phyloP scores from a whole-genome alignment of 768 basidiomycete species.

The Mycena galopus region DNA sequence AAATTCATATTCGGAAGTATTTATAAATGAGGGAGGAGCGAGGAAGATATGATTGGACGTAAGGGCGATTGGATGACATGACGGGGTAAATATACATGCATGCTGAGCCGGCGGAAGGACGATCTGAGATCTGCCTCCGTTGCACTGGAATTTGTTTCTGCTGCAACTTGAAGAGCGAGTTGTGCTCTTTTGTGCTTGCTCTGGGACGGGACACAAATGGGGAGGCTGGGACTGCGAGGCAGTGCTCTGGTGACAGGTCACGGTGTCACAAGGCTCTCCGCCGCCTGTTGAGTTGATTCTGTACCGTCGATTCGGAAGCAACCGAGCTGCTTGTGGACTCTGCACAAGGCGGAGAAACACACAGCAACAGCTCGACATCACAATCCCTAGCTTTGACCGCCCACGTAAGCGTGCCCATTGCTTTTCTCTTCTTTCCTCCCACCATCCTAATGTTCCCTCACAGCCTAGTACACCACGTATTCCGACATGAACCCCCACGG shows the following conservation, averaged over 20 bases:
- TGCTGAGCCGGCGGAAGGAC: slow-evolving; percentile 30
- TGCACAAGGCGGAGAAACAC: slow-evolving; percentile 9
- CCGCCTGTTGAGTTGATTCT: slow-evolving; percentile 19
- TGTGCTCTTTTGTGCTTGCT: background rate
- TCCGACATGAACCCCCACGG: slow-evolving; percentile 24
- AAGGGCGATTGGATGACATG: slow-evolving; percentile 37
- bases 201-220: background rate
- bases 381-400: slow-evolving; percentile 28
- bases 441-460: background rate
- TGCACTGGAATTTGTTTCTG: background rate
- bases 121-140: slow-evolving; percentile 33
- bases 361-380: slow-evolving; percentile 17
- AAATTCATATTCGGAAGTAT: slow-evolving; percentile 15
- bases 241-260: background rate
- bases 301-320: slow-evolving; percentile 19
- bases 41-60: slow-evolving; percentile 35
- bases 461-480: slow-evolving; percentile 19
- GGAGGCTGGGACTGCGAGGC: background rate
- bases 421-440: slow-evolving; percentile 9
- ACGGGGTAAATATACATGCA: slow-evolving; percentile 36
- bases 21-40: slow-evolving; percentile 12
- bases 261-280: slow-evolving; percentile 7
- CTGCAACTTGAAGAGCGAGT: background rate
- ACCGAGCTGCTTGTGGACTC: background rate
- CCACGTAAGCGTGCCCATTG: slow-evolving; percentile 20